Evolutionary conservation across 495 filamentous ascomycete species (phyloP).

Genomic region (Neurospora sublineolata): DNA sequence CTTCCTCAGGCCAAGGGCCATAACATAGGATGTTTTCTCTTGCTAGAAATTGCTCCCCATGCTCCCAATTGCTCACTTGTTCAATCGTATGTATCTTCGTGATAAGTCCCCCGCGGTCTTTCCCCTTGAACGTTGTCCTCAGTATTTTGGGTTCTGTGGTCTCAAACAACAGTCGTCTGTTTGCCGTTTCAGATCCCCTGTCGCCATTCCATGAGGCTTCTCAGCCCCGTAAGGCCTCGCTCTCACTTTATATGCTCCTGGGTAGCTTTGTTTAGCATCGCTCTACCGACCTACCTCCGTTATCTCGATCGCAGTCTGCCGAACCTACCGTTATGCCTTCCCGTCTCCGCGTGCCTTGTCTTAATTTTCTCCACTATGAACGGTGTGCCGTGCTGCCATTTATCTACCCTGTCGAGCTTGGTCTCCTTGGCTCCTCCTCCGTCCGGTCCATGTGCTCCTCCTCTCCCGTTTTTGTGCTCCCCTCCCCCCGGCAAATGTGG

Average conservation of each 20-base stretch:
- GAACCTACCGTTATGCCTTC: not conserved
- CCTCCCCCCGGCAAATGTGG: not conserved
- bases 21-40: not conserved
- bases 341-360: not conserved
- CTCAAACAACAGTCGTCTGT: not conserved
- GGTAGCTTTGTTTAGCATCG: not conserved
- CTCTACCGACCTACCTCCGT: not conserved
- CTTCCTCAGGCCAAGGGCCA: not conserved
- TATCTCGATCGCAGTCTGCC: not conserved
- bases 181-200: not conserved
- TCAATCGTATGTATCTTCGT: not conserved
- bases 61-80: not conserved
- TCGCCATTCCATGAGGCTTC: not conserved
- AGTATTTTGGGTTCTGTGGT: not conserved
- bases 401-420: not conserved
- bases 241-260: not conserved
- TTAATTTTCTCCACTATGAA: not conserved
- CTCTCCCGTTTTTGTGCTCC: not conserved
- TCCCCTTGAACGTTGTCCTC: not conserved
- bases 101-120: not conserved
- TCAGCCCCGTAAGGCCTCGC: not conserved
- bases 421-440: not conserved
- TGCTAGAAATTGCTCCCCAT: not conserved
- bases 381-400: not conserved
- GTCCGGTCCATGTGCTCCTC: not conserved